Conservation (phyloP, 495 filamentous ascomycete genomes). For the Tetracladium setigerum region DNA sequence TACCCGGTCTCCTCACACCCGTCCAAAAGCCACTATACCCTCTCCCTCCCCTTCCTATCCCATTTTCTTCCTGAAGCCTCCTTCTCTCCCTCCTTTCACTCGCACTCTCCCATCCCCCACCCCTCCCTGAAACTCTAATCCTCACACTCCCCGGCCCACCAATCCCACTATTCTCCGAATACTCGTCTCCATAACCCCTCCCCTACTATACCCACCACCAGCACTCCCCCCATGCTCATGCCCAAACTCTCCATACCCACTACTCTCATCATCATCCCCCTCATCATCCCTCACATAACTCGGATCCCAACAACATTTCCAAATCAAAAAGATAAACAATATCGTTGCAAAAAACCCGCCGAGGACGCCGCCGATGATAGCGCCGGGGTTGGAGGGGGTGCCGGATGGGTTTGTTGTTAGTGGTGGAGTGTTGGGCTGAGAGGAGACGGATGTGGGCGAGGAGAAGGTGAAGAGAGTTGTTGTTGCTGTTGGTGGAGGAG, state of each 20-base stretch:
- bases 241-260: neutral
- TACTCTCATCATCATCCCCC: too few species aligned
- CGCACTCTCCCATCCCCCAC: neutral
- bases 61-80: neutral
- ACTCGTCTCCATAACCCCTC: too few species aligned
- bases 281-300: neutral
- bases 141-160: neutral
- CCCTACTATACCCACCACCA: too few species aligned
- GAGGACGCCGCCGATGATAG: constrained; percentile 22
- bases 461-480: too few species aligned
- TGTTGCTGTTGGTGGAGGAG: too few species aligned
- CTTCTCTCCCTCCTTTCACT: neutral
- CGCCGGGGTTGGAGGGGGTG: constrained; percentile 15
- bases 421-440: neutral
- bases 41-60: neutral
- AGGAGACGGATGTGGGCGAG: neutral
- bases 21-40: neutral
- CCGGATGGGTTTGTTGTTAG: neutral
- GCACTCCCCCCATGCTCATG: neutral
- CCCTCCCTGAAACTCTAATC: neutral
- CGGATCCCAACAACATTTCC: neutral
- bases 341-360: too few species aligned
- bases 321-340: constrained; percentile 18
- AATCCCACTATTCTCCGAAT: too few species aligned
- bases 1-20: neutral